These are phyloP conservation scores for Trypanosoma cruzi DNA, from an alignment of 208 protist genomes.

Conservation along the genomic window DNA sequence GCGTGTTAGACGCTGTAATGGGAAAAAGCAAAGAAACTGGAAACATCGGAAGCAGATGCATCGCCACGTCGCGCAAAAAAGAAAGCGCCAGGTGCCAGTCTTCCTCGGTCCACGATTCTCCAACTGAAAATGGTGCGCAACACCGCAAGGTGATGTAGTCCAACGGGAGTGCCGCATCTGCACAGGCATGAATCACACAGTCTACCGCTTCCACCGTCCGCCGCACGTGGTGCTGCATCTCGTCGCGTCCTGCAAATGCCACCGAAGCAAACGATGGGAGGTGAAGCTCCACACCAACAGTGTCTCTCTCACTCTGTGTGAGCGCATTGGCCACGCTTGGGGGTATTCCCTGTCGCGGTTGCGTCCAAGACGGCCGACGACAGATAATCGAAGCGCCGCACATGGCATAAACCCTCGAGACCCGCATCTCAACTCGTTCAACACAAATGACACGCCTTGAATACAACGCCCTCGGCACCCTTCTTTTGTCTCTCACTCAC, in stretches of 20 bases:
- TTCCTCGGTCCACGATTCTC: neutral
- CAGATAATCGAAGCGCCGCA: neutral
- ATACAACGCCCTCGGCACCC: too few relatives aligned
- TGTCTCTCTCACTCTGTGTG: neutral
- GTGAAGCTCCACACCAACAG: neutral
- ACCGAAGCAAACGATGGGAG: neutral
- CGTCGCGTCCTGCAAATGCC: neutral
- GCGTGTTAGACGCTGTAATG: neutral
- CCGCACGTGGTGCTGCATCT: neutral
- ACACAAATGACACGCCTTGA: neutral
- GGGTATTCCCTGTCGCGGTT: neutral
- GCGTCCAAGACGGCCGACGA: neutral
- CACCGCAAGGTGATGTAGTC: constrained; percentile 8
- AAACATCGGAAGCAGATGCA: neutral
- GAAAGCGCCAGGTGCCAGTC: neutral
- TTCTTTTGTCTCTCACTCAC: neutral
- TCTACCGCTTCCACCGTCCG: neutral
- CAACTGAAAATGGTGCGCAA: neutral
- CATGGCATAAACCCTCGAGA: neutral
- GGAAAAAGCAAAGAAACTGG: neutral
- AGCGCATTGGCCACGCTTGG: neutral
- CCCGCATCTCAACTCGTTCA: neutral
- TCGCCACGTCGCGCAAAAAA: constrained; percentile 3
- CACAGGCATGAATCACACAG: neutral
- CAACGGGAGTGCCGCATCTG: neutral